phyloP scores from a whole-genome alignment of 192 early-diverging fungal species.

The Backusella liffmaniae region DNA sequence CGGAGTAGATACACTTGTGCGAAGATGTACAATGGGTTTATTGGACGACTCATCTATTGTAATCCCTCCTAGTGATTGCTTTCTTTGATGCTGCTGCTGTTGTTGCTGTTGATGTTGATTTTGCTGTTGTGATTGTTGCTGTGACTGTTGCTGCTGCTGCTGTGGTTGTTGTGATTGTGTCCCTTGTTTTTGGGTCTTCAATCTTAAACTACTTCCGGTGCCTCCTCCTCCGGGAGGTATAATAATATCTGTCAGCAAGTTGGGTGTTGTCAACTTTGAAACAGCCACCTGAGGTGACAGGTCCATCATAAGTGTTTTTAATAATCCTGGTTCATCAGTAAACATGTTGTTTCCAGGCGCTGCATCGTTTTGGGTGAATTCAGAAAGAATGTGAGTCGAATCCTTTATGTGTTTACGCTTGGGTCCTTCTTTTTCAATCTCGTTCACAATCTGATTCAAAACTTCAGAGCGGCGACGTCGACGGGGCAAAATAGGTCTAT shows the following conservation, averaged over 20 bases:
- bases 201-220: neutral
- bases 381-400: neutral
- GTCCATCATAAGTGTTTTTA: conserved; percentile 18
- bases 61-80: conserved; percentile 2
- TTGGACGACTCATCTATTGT: neutral
- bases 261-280: conserved; percentile 26
- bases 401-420: neutral
- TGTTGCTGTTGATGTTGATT: neutral
- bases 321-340: conserved; percentile 6
- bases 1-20: neutral
- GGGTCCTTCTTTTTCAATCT: neutral
- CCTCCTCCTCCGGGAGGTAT: neutral
- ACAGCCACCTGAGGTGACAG: conserved; percentile 25
- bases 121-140: neutral
- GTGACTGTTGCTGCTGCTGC: neutral
- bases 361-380: conserved; percentile 20
- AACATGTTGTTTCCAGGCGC: conserved; percentile 25
- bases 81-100: conserved; percentile 1
- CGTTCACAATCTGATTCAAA: neutral
- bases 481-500: neutral
- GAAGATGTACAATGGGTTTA: neutral
- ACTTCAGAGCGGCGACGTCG: neutral
- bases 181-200: neutral
- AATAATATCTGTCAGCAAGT: conserved; percentile 20
- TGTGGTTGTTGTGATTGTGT: neutral